phyloP scores from a whole-genome alignment of 371 early-diverging fungal genomes.

The Mucor circinelloides region DNA sequence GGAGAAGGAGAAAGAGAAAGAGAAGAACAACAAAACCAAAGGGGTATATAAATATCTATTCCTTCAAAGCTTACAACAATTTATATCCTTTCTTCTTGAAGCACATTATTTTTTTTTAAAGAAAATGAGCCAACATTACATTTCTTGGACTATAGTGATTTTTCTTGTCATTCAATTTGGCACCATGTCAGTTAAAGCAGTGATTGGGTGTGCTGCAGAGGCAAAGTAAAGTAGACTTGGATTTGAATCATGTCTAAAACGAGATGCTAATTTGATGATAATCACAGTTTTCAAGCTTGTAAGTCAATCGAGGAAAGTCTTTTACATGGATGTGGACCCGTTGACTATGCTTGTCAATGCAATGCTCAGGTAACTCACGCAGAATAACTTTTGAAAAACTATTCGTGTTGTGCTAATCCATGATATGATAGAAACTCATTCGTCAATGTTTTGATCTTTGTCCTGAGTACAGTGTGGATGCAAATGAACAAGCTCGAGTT shows the following conservation, averaged over 20 bases:
- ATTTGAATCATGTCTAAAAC: background rate
- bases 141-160: background rate
- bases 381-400: background rate
- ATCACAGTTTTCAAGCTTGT: slow-evolving; percentile 31
- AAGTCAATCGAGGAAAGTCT: slow-evolving; percentile 24
- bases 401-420: background rate
- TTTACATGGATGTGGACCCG: slow-evolving; percentile 24
- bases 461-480: slow-evolving; percentile 29
- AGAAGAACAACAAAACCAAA: background rate
- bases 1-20: background rate
- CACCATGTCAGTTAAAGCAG: slow-evolving; percentile 10
- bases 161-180: slow-evolving; percentile 15
- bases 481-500: slow-evolving; percentile 24
- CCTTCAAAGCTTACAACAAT: background rate
- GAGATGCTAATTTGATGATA: background rate
- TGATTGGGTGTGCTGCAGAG: slow-evolving; percentile 31
- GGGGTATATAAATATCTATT: background rate
- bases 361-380: slow-evolving; percentile 23
- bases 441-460: slow-evolving; percentile 36
- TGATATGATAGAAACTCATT: slow-evolving; percentile 24
- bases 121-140: background rate
- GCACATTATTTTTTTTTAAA: background rate
- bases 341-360: slow-evolving; percentile 37
- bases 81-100: background rate
- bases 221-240: slow-evolving; percentile 27